Evolutionary conservation across 2,329 filamentous ascomycete genomes (phyloP), one percentile per base, ranked within the genome.

Genomic region (Gremmenia infestans): DNA sequence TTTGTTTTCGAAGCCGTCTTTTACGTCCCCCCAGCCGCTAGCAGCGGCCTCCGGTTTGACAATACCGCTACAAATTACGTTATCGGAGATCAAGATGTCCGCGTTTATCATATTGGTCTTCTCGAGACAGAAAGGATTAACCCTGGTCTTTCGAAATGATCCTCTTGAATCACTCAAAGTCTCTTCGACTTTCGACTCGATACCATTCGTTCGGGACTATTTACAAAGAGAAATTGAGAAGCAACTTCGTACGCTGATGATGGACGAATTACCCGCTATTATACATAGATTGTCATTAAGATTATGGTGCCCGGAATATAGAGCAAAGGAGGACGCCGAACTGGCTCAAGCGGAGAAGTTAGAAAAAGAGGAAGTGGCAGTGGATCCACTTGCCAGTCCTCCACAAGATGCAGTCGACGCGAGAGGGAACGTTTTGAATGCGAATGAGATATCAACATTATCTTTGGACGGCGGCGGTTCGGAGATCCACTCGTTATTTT

Each of bases 101-200:
- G 94, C 93, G 11, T 97, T 99, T 72, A 95, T 99, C 64, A 97
- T 99, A 56, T 74, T 99, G 50, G 94, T 99, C 59, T 99, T 99
- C 71, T 97, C 93, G 3, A 93, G 91, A 71, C 91, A 96, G 74
- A 99, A 99, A 71, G 94, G 94, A 19, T 81, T 99, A 55, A 99
- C 94, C 1, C 80, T 99, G 48, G 94, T 99, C 46, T 99, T 99
- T 72, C 87, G 94, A 66, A 97, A 99, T 81, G 94, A 99, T 71
- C 94, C 94, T 4, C 84, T 99, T 59, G 94, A 99, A 71, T 97
- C 93, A 4, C 85, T 99, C 68, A 97, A 97, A 76, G 94, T 99
- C 63, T 97, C 93, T 0, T 97, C 93, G 64, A 99, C 94, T 46
- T 99, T 99, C 73, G 94, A 99, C 76, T 96, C 93, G 12, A 99